Evolutionary conservation across 352 stramenopile genomes (phyloP).

Genomic region (Phytophthora hibernalis): DNA sequence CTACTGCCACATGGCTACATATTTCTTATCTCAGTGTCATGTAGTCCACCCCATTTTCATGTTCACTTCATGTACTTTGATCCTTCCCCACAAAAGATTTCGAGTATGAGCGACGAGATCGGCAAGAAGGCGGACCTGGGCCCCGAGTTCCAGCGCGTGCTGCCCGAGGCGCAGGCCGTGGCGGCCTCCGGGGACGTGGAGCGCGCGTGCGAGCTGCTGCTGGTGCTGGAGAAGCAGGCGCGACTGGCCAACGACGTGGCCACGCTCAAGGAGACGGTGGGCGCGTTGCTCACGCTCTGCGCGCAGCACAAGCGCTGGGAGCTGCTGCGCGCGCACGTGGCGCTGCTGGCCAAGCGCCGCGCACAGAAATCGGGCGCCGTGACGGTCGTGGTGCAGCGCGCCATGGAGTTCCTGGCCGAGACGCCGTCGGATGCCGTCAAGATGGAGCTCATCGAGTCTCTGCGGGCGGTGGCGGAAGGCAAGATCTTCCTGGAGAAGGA

Average conservation of each 20-base stretch:
- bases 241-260: conserved; percentile 85
- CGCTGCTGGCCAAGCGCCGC: conserved; percentile 88
- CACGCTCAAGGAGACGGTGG: conserved; percentile 86
- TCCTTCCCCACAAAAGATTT: conserved; percentile 40
- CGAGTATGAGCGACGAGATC: conserved; percentile 76
- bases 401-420: conserved; percentile 83
- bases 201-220: conserved; percentile 81
- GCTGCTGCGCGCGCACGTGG: conserved; percentile 88
- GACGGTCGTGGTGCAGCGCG: conserved; percentile 83
- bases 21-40: not conserved
- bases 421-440: conserved; percentile 88
- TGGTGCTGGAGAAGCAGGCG: conserved; percentile 87
- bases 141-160: conserved; percentile 65
- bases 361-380: conserved; percentile 90
- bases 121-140: conserved; percentile 84
- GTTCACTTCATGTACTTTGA: not conserved
- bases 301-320: conserved; percentile 89
- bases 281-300: conserved; percentile 79
- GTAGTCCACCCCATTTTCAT: not conserved
- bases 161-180: conserved; percentile 72
- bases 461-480: conserved; percentile 95
- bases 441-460: conserved; percentile 93
- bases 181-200: conserved; percentile 81
- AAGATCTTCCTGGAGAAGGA: conserved; percentile 99
- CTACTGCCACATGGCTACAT: no score